Base-by-base conservation (phyloP, 148 eudicot genomes). In the Hydrangea macrophylla region DNA sequence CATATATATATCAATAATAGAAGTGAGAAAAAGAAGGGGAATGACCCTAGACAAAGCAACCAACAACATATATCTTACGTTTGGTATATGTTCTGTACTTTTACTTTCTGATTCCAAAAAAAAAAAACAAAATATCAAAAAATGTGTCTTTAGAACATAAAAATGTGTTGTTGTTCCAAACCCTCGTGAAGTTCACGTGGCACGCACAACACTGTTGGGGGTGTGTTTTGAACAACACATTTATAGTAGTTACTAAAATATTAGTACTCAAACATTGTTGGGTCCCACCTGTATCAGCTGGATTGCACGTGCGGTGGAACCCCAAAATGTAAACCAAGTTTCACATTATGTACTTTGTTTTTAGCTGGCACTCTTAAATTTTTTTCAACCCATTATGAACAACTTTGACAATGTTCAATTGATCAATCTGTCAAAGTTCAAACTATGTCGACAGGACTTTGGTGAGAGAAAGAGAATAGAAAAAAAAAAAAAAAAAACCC, bases 161-260 rank as follows among this genome's bases (percentile, higher is more conserved):
- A 25, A 48, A 33, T 45, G 37, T 1, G 17, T 3, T 15, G 20
- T 48, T 3, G 0, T 11, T 18, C 3, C 25, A 44, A n/a, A n/a
- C n/a, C 30, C 64, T 69, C 44, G 64, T 69, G 72, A 58, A 42
- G 22, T 69, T 69, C 72, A 69, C 72, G 26, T 69, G 62, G 60
- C 9, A 24, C 45, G 20, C 44, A 33, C 22, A 1, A 63, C 23
- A 48, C 3, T 1, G 25, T 3, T 10, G 26, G 2, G 7, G 5
- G 20, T 22, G 15, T 60, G 17, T 36, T 20, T 26, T 7, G 33
- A 35, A 27, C n/a, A 5, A 18, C 9, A 27, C 2, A 64, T 62
- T 40, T 1, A 42, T 24, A 65, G 27, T 26, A 5, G 44, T 42
- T 51, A 48, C 20, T 17, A 51, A 7, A n/a, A n/a, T n/a, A n/a